Percentiles rank a stretch among this genome's conserved stretches.
Evolutionary conservation across 768 basidiomycete species (phyloP).

Genomic region (Calvatia gigantea): DNA sequence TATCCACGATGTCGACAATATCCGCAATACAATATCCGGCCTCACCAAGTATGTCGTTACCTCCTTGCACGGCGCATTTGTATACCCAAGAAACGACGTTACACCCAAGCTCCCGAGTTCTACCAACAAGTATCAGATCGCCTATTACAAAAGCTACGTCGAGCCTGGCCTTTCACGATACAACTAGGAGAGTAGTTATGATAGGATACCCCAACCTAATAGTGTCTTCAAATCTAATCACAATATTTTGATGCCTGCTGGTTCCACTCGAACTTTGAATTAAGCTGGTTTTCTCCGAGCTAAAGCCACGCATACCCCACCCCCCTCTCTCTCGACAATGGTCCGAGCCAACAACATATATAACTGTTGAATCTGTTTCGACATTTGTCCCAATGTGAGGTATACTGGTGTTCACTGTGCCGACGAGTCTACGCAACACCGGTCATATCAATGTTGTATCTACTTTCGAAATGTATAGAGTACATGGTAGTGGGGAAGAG

Average conservation of each 20-base stretch:
- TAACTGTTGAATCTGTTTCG: constrained; percentile 59
- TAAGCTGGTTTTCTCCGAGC: constrained; percentile 28
- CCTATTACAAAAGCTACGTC: constrained; percentile 23
- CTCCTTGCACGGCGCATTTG: constrained; percentile 38
- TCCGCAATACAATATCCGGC: not conserved
- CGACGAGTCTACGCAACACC: too few species aligned
- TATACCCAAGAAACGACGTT: constrained; percentile 38
- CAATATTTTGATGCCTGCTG: too few species aligned
- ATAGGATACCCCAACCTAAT: constrained; percentile 37
- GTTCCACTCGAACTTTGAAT: not conserved
- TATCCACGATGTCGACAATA: constrained; percentile 9
- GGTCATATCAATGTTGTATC: too few species aligned
- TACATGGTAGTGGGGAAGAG: too few species aligned
- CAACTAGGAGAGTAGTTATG: too few species aligned
- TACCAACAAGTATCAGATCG: constrained; percentile 27
- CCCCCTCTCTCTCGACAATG: constrained; percentile 41
- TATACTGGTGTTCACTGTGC: too few species aligned
- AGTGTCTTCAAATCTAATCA: constrained; percentile 7
- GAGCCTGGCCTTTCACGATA: constrained; percentile 38
- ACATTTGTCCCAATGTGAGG: constrained; percentile 29
- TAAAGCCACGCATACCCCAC: constrained; percentile 35
- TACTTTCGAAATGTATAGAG: too few species aligned
- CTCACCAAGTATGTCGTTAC: constrained; percentile 32
- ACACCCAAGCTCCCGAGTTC: constrained; percentile 53
- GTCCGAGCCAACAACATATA: constrained; percentile 60